A percentile compares a stretch with the other conserved stretches of the same genome.
These are phyloP conservation scores for Endoconidiophora polonica DNA, from an alignment of 2,329 filamentous ascomycete species.

Conservation along the genomic window DNA sequence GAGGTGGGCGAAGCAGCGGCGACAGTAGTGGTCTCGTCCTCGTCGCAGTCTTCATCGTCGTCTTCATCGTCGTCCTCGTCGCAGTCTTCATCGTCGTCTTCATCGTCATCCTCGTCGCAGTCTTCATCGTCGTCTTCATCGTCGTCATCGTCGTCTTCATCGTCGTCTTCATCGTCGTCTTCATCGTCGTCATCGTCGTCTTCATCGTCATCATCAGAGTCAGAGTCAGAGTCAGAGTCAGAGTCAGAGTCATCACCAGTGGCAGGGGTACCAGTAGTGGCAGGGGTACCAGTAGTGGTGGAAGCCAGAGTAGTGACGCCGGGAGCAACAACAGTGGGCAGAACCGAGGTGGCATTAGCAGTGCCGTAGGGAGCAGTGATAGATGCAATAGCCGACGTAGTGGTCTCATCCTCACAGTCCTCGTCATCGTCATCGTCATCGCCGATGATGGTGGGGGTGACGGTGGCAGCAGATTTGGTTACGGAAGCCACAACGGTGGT, in stretches of 20 bases:
- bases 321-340: neutral
- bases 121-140: neutral
- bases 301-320: neutral
- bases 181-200: slow-evolving; percentile 1
- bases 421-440: neutral
- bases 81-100: slow-evolving; percentile 1
- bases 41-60: slow-evolving; percentile 2
- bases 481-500: neutral
- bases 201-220: slow-evolving; percentile 3
- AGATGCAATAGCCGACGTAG: neutral
- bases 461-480: neutral
- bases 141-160: neutral
- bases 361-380: neutral
- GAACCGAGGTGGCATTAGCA: neutral
- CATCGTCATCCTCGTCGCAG: slow-evolving; percentile 1
- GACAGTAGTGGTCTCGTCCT: neutral
- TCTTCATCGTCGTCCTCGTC: neutral
- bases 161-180: neutral
- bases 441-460: neutral
- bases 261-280: neutral
- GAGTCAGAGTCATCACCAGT: neutral
- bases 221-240: neutral
- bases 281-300: neutral
- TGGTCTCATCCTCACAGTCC: neutral
- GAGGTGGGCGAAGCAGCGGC: neutral